Percentiles rank a stretch among this genome's conserved stretches.
Conservation (phyloP, 768 basidiomycete species). For the Phallus indusiatus region DNA sequence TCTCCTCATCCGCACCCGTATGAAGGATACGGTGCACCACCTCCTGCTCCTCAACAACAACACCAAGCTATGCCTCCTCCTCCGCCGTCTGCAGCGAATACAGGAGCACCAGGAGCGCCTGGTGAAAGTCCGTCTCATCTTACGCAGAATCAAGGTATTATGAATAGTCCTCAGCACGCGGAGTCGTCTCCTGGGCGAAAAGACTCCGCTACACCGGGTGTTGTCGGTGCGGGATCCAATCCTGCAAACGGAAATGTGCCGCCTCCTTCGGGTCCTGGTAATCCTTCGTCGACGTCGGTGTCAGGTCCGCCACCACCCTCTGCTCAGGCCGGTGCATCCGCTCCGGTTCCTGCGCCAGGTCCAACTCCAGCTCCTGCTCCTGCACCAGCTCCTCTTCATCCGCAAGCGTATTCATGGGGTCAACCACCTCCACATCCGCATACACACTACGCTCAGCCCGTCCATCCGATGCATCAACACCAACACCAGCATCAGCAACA, state of each 20-base stretch:
- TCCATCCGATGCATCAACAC: slow-evolving; percentile 8
- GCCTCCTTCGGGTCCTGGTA: not conserved
- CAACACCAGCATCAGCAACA: slow-evolving; percentile 6
- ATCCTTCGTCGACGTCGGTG: not conserved
- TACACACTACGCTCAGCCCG: slow-evolving; percentile 17
- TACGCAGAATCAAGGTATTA: not conserved
- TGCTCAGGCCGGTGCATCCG: not conserved
- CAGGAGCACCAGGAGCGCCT: not conserved
- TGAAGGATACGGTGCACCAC: not conserved
- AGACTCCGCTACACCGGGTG: not conserved
- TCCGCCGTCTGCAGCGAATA: not conserved
- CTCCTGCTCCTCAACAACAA: not conserved
- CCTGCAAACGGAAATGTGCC: not conserved
- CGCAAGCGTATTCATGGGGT: slow-evolving; percentile 11
- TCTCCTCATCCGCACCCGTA: slow-evolving; percentile 6
- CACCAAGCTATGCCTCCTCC: not conserved
- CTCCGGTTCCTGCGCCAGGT: not conserved
- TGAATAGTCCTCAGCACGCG: not conserved
- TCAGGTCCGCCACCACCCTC: not conserved
- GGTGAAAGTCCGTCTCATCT: not conserved
- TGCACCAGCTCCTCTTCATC: not conserved
- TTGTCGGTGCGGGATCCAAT: not conserved
- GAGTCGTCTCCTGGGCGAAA: not conserved
- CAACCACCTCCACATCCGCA: not conserved
- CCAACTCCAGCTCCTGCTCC: not conserved